A percentile compares a stretch with the other conserved stretches of the same genome.
These are phyloP conservation scores for Capronia coronata DNA, from an alignment of 2,329 filamentous ascomycete genomes.

Conservation along the genomic window DNA sequence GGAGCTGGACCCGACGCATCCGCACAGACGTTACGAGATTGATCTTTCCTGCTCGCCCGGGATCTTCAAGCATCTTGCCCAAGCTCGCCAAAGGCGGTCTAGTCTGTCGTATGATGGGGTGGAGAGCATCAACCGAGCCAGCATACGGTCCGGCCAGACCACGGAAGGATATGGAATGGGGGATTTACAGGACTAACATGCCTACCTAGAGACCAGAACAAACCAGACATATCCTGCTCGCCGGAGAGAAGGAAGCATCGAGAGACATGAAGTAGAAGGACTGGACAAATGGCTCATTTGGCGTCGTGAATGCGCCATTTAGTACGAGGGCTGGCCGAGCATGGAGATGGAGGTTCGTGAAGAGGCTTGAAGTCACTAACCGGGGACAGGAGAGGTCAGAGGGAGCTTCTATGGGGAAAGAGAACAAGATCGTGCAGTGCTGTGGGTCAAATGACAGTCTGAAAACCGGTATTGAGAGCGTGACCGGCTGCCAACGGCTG, in stretches of 20 bases:
- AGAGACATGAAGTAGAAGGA: not conserved
- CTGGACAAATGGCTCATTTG: constrained; percentile 1
- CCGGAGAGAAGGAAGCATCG: not conserved
- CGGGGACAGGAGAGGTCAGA: no score
- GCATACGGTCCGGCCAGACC: not conserved
- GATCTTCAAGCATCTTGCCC: not conserved
- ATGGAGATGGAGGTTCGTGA: no score
- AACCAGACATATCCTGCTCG: not conserved
- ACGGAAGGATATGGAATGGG: not conserved
- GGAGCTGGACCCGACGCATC: not conserved
- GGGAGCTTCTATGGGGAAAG: no score
- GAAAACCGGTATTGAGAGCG: not conserved
- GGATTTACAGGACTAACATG: not conserved
- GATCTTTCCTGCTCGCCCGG: not conserved
- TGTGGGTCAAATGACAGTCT: not conserved
- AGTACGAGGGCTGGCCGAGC: not conserved
- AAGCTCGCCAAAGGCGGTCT: not conserved
- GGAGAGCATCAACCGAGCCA: not conserved
- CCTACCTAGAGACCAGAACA: no score
- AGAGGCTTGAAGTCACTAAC: no score
- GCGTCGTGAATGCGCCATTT: not conserved
- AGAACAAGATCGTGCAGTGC: no score
- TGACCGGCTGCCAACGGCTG: no score
- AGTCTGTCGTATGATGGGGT: not conserved
- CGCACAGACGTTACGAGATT: not conserved